These are phyloP conservation scores for Cucumis melo DNA, from an alignment of 306 rosid genomes.

Conservation along the genomic window DNA sequence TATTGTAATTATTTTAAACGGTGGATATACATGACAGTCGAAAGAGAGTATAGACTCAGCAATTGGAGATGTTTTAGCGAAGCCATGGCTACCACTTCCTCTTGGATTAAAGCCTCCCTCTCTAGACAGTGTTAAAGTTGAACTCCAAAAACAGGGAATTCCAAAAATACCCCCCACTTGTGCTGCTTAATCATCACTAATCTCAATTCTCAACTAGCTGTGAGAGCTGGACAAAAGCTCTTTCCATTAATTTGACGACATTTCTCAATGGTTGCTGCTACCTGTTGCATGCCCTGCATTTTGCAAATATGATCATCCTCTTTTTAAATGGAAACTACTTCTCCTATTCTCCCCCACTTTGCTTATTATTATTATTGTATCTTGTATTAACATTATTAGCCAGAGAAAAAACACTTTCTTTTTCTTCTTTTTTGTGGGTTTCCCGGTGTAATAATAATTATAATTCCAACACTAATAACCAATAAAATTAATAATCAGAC, in stretches of 20 bases:
- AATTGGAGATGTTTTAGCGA: conserved; percentile 65
- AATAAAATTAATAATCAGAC: too few relatives aligned
- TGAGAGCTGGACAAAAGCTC: too few relatives aligned
- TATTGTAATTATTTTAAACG: too few relatives aligned
- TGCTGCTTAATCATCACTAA: conserved; percentile 17
- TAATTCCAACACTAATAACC: background rate
- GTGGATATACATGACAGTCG: conserved; percentile 26
- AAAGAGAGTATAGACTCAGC: conserved; percentile 87
- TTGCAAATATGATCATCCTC: too few relatives aligned
- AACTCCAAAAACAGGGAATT: conserved; percentile 76
- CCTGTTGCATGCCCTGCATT: too few relatives aligned
- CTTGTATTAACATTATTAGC: too few relatives aligned
- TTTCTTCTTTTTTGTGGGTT: background rate
- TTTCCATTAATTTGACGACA: conserved; percentile 46
- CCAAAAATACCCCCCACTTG: conserved; percentile 59
- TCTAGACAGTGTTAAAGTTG: conserved; percentile 49
- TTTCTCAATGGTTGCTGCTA: background rate
- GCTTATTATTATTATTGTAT: too few relatives aligned
- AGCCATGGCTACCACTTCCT: conserved; percentile 89
- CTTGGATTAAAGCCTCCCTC: conserved; percentile 79
- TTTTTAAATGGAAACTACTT: too few relatives aligned
- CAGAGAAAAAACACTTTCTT: too few relatives aligned
- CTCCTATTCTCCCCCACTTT: too few relatives aligned
- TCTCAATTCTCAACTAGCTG: background rate
- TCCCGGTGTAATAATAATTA: background rate